Base-by-base conservation (phyloP, 148 eudicot genomes). In the Dysphania ambrosioides region DNA sequence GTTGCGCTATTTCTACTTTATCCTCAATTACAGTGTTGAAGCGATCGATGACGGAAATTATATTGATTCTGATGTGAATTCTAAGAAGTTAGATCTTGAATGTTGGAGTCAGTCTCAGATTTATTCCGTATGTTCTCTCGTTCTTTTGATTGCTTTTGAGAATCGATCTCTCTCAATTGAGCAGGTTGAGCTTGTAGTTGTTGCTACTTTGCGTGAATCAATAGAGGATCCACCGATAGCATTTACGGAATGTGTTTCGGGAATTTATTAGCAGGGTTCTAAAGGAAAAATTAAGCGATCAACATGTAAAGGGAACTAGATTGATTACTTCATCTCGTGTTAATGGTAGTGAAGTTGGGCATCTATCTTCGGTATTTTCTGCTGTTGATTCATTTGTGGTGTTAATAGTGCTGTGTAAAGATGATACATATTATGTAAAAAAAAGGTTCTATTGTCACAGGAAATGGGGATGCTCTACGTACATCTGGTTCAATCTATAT, bases 401-500 rank as follows among this genome's bases (percentile, higher is more conserved):
- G 34, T 57, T 82, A 24, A 85, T 85, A 58, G 77, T 69, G 80
- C 75, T 83, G 21, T 55, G 42, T 72, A 78, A 38, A 24, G 79
- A 83, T 68, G 85, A 81, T 47, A 87, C 74, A 32, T 73, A 80
- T 44, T 73, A 49, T 61, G 57, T 72, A 72, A 64, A 65, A 72
- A 21, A 81, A 57, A 57, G 68, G 63, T 71, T 60, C 78, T 24
- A 70, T 72, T 74, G 65, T 82, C 64, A 64, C 30, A 36, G 82
- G 82, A 74, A 76, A 56, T 75, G 82, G 77, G 60, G 72, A 82
- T 13, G 77, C 78, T 77, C 71, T 86, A 64, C n/a, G n/a, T n/a
- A n/a, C 99, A 95, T 80, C 82, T 96, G n/a, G 88, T 92, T 96
- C 97, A 95, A 70, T 92, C 99, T 55, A 84, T 89, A 35, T 90